Base-by-base conservation (phyloP, 108 stramenopile genomes). In the Skeletonema costatum region DNA sequence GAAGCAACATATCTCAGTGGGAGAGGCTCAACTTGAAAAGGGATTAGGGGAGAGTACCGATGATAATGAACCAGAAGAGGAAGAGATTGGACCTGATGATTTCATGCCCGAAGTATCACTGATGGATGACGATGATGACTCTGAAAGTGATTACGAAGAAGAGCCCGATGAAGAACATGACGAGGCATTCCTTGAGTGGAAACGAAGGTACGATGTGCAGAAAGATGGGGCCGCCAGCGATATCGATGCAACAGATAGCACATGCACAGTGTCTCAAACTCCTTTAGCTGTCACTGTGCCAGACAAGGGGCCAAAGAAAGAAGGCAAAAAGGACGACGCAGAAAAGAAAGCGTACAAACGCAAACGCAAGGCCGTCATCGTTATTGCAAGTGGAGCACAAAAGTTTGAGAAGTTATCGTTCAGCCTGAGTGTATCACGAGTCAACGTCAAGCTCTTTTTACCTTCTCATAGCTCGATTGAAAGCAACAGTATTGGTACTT, bases 381-480 rank as follows among this genome's bases (percentile, higher is more conserved):
- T 92, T 35, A 59, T 94, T 36, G 90, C 89, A 12, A 78, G 68
- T 30, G 90, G 89, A 19, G 66, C 90, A 9, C 79, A 89, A 38
- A 89, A 92, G 9, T 82, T 87, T 29, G 83, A 90, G 59, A 88
- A 85, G 58, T 42, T 94, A 39, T 85, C 88, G 9, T 71, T 94
- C 32, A 90, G 86, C 32, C 71, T 90, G 11, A 82, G 89, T 39
- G 46, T 94, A 13, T 72, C 86, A 30, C 64, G 87, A 17, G 58
- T 86, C 32, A 66, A 74, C 13, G 29, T 89, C 32, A 74, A 90
- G 73, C 80, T 88, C 3, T 74, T 64, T 16, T 86, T 91, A 33
- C 75, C 66, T 19, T 29, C 64, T n/a, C 50, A 60, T 25, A 67
- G 13, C 21, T 38, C 50, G 38, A 64, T 9, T n/a, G 25, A 50